A percentile compares a stretch with the other conserved stretches of the same genome.
Conservation (phyloP, 2,329 filamentous ascomycete species). For the Mollisia scopiformis region DNA sequence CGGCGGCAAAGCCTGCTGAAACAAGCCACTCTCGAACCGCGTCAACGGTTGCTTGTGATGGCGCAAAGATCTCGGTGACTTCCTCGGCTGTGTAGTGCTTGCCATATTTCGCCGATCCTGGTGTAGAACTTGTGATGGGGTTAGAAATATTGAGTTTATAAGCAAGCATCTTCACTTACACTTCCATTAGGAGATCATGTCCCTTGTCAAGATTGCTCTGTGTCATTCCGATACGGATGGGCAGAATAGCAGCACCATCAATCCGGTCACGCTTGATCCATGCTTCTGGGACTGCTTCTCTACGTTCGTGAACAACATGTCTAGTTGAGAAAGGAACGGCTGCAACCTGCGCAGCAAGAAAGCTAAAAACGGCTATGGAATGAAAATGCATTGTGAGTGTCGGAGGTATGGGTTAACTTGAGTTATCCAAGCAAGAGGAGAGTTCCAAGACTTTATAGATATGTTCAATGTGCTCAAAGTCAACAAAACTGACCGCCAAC, state of each 20-base stretch:
- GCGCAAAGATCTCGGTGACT: constrained; percentile 47
- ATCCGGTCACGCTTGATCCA: constrained; percentile 27
- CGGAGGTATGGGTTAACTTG: no score
- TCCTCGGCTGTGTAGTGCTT: constrained; percentile 46
- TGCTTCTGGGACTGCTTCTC: constrained; percentile 13
- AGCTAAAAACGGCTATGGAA: no score
- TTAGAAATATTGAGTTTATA: neutral
- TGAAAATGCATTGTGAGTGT: no score
- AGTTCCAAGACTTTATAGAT: no score
- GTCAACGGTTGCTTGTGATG: constrained; percentile 47
- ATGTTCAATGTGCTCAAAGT: no score
- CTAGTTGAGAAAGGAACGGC: constrained; percentile 17
- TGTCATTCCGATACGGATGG: constrained; percentile 43
- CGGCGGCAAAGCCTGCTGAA: constrained; percentile 50
- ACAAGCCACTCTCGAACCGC: constrained; percentile 55
- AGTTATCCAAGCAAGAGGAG: no score
- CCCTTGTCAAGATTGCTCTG: constrained; percentile 50
- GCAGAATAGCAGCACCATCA: constrained; percentile 12
- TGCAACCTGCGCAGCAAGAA: constrained; percentile 14
- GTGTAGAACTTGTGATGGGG: constrained; percentile 37
- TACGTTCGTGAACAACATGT: constrained; percentile 29
- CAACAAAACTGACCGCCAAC: no score
- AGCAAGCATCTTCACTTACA: constrained; percentile 27
- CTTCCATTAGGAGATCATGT: constrained; percentile 45
- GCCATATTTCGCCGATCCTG: constrained; percentile 48